These are phyloP conservation scores for Graphilbum ipis-grandicollis DNA, from an alignment of 2,329 filamentous ascomycete species.

Conservation along the genomic window DNA sequence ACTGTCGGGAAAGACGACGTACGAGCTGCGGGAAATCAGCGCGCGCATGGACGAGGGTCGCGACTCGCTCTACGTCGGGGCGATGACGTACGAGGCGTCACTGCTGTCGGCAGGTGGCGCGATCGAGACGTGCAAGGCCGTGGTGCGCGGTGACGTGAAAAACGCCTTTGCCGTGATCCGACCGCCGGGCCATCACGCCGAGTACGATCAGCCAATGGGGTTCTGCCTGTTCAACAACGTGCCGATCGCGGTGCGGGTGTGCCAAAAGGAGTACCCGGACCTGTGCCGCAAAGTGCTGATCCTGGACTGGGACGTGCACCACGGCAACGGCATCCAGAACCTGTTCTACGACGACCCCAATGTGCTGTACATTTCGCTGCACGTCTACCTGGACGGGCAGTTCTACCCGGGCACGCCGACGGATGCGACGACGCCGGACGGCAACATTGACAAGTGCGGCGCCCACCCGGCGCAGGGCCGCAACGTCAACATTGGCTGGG, in stretches of 20 bases:
- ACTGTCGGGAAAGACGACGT: conserved; percentile 33
- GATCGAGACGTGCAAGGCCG: conserved; percentile 89
- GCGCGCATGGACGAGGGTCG: conserved; percentile 41
- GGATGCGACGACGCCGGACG: conserved; percentile 39
- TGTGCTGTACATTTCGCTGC: conserved; percentile 85
- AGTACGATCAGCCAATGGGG: conserved; percentile 70
- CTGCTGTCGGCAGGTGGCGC: conserved; percentile 78
- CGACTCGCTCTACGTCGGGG: conserved; percentile 71
- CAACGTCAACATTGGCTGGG: conserved; percentile 52
- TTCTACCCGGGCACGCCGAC: conserved; percentile 68
- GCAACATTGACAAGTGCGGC: conserved; percentile 42
- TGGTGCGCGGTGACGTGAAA: conserved; percentile 67
- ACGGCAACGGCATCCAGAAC: conserved; percentile 87
- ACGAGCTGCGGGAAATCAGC: conserved; percentile 53
- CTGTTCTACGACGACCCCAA: conserved; percentile 93
- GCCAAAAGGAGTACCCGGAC: conserved; percentile 65
- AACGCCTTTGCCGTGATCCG: conserved; percentile 93
- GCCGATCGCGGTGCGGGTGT: conserved; percentile 76
- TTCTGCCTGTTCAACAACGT: conserved; percentile 99
- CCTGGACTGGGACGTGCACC: conserved; percentile 74
- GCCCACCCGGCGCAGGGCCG: conserved; percentile 35
- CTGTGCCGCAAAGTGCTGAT: conserved; percentile 78
- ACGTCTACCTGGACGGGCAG: conserved; percentile 65
- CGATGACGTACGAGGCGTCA: conserved; percentile 64
- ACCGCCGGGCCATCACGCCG: conserved; percentile 89